Evolutionary conservation across 148 eudicot genomes (phyloP).

Genomic region (Amaranthus cruentus): DNA sequence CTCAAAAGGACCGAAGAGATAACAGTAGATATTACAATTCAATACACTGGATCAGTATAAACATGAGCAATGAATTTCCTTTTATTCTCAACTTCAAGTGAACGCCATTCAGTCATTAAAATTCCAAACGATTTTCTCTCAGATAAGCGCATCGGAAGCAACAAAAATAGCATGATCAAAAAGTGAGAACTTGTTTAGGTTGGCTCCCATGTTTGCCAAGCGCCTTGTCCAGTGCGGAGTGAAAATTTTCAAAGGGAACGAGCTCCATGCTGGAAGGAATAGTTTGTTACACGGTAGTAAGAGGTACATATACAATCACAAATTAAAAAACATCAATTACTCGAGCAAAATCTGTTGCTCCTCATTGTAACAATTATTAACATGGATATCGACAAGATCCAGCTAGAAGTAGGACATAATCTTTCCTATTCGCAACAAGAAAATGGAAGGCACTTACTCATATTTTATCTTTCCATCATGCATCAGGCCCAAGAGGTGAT

Average conservation of each 20-base stretch:
- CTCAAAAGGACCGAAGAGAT: too few relatives aligned
- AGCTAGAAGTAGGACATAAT: too few relatives aligned
- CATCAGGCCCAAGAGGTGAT: conserved; percentile 54
- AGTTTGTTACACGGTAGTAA: background rate
- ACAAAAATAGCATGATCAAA: conserved; percentile 17
- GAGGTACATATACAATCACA: background rate
- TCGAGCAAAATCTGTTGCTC: too few relatives aligned
- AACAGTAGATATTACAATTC: too few relatives aligned
- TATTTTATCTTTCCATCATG: conserved; percentile 73
- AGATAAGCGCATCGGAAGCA: background rate
- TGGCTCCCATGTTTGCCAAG: conserved; percentile 61
- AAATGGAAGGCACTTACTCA: conserved; percentile 44
- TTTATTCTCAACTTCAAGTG: background rate
- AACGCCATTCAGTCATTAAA: background rate
- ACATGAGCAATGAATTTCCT: background rate
- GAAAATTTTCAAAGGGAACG: conserved; percentile 50
- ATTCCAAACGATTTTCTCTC: background rate
- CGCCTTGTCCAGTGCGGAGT: conserved; percentile 45
- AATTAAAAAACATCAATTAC: too few relatives aligned
- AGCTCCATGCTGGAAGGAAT: conserved; percentile 57
- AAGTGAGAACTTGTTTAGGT: conserved; percentile 57
- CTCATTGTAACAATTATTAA: too few relatives aligned
- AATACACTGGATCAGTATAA: background rate
- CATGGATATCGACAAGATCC: too few relatives aligned
- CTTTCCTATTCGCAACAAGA: too few relatives aligned